Base-by-base conservation (phyloP, 345 rosid species). In the Heritiera littoralis region DNA sequence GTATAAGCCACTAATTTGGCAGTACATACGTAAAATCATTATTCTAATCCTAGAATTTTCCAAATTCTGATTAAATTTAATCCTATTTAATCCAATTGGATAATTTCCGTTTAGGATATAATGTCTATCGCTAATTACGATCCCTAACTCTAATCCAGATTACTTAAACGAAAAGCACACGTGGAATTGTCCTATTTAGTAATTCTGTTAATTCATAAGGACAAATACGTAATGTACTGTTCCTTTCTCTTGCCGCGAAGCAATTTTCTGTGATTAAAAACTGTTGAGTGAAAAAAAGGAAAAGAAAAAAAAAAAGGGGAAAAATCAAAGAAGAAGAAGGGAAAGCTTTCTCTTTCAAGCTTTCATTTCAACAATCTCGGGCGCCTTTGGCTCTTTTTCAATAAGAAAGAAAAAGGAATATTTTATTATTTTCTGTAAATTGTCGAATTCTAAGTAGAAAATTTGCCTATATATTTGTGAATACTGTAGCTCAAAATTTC, bases 391-490 rank as follows among this genome's bases (percentile, higher is more conserved):
- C 84, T 81, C 55, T 5, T 58, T 48, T 35, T 23, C 2, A 59
- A 35, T 35, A 35, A 35, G 3, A 35, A 56, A 5, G 30, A 28
- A 28, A 32, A 51, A 54, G 74, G 20, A 41, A 40, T 30, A 3
- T 41, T 71, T 63, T 28, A 35, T 4, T 9, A 12, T 48, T 56
- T 46, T 54, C 41, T 28, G 20, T 51, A 51, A 78, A 46, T 58
- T 18, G 66, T 64, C 77, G 38, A 38, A 74, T 56, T 58, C 12
- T 28, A 6, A 23, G 55, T 32, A 58, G 20, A 9, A 40, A 35
- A 10, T n/a, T 60, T 43, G 10, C 13, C 15, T 52, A 38, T 80
- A 82, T 52, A 81, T 71, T 71, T 87, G 80, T 77, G 55, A 46
- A 61, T 61, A 85, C 49, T 5, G 74, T 66, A 69, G 78, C 60